Conservation (phyloP, 23 red algal species). For the Chondrus crispus region DNA sequence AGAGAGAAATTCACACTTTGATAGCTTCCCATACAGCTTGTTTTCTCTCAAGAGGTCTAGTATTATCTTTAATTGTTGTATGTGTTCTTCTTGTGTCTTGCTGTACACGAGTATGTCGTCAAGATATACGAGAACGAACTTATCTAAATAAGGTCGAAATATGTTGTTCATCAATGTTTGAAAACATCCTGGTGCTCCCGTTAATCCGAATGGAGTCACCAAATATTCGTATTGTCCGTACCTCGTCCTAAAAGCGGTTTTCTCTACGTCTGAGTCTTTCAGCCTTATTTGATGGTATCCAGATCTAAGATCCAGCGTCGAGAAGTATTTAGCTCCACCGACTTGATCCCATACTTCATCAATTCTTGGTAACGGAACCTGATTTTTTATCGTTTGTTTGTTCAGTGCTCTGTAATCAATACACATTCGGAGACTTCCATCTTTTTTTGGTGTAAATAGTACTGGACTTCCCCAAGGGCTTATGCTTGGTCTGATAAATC, state of each 20-base stretch:
- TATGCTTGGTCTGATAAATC: too few species aligned
- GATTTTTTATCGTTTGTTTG: constrained; percentile 26
- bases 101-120: constrained; percentile 51
- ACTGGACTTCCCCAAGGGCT: too few species aligned
- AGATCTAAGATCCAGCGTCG: constrained; percentile 24
- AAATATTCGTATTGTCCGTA: constrained; percentile 43
- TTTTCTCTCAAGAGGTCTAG: constrained; percentile 23
- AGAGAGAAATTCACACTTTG: constrained; percentile 1
- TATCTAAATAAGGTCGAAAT: constrained; percentile 13
- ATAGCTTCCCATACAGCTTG: not conserved
- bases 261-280: not conserved
- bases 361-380: constrained; percentile 15
- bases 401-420: not conserved
- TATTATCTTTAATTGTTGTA: not conserved
- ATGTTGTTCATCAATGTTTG: constrained; percentile 20
- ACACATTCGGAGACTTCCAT: not conserved
- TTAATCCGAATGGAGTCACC: constrained; percentile 31
- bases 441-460: too few species aligned
- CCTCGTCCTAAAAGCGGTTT: constrained; percentile 36
- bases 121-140: constrained; percentile 22
- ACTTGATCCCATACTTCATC: constrained; percentile 44
- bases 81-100: constrained; percentile 13
- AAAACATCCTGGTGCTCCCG: constrained; percentile 17
- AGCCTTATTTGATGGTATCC: constrained; percentile 26
- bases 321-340: constrained; percentile 4